Base-by-base conservation (phyloP, 805 yeast species). In the Ogataea ramenticola region DNA sequence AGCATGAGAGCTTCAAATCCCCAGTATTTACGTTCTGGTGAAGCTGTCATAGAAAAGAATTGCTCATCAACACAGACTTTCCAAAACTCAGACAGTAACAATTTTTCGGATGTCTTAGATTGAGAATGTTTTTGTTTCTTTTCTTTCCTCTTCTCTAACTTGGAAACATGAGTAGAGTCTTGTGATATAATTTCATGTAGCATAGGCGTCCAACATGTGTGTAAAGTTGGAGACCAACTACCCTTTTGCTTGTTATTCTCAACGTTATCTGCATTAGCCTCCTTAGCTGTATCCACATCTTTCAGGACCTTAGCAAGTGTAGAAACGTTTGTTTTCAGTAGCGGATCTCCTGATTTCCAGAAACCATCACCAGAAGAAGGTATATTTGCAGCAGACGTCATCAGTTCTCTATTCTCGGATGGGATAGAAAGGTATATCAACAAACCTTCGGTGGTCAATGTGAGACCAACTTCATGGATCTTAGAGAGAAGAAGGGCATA, bases 11-110 rank as follows among this genome's bases (percentile, higher is more conserved):
- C 74, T 52, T 85, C 85, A 53, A 90, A 79, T 0, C 96, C 98
- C 75, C 87, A 77, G 61, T 74, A 86, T 60, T 90, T 91, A 45
- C 96, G 71, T 60, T 90, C 97, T 29, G 82, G 77, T 1, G 96
- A 88, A 0, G 96, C 72, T 50, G 81, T 78, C 32, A 77, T 79
- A 5, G 86, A 70, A 52, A 91, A 90, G 47, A 86, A 77, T 4
- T 84, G 74, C 53, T 88, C 93, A 57, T 91, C 97, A 15, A 91
- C 75, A 6, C 79, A 80, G 3, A 72, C 67, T 52, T 79, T 76
- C 95, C 96, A 89, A 60, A 91, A 89, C 43, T 86, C 93, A 9
- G 67, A 60, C 35, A 78, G 56, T 3, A 68, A 60, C 24, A 77
- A 60, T 22, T 40, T 29, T 14, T 51, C 59, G 10, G 43, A 43